These are phyloP conservation scores for Umbelopsis isabellina DNA, from an alignment of 192 early-diverging fungal species.

Conservation along the genomic window DNA sequence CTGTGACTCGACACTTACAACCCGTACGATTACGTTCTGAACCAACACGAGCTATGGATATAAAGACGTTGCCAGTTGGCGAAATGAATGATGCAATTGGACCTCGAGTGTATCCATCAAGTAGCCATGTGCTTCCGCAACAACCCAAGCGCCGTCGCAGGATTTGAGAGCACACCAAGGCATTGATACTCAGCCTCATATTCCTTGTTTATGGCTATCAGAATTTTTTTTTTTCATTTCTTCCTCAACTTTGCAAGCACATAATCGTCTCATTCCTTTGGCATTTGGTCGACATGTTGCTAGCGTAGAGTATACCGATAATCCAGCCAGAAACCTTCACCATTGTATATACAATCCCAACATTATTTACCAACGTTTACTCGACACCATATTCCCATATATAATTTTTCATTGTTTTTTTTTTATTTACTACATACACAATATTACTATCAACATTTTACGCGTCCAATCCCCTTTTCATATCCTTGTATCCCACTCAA, in stretches of 20 bases:
- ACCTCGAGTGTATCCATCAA: background rate
- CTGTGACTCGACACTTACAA: conserved; percentile 5
- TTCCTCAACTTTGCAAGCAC: background rate
- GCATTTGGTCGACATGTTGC: background rate
- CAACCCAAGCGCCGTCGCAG: background rate
- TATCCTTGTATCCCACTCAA: background rate
- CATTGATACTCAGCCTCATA: conserved; percentile 10
- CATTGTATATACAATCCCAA: background rate
- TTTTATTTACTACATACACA: background rate
- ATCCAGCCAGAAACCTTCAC: background rate
- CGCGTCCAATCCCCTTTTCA: background rate
- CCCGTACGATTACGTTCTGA: background rate
- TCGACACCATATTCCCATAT: background rate
- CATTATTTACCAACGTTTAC: too few species aligned
- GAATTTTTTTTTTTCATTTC: background rate
- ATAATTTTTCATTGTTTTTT: background rate
- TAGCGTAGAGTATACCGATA: conserved; percentile 1
- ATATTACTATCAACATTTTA: background rate
- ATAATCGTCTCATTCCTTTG: conserved; percentile 10
- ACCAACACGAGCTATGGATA: background rate
- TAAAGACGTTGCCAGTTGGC: background rate
- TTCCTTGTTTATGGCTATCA: background rate
- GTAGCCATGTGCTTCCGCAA: background rate
- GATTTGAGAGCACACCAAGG: background rate
- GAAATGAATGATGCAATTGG: background rate